Conservation (phyloP, 225 moss, liverwort and hornwort species). For the Pseudisothecium myosuroides region DNA sequence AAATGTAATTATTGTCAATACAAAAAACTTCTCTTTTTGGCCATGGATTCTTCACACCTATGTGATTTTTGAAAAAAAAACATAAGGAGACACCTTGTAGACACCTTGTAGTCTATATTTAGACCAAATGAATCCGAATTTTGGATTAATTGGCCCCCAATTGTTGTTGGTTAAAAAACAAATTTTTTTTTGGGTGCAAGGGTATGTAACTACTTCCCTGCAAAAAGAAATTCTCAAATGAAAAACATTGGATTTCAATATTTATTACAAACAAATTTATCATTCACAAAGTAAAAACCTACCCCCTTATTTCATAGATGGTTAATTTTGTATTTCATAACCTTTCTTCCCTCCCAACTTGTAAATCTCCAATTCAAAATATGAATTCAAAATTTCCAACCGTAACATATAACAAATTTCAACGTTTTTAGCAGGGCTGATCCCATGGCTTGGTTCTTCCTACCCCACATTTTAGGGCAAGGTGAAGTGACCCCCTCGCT, state of each 20-base stretch:
- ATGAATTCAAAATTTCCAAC: background rate
- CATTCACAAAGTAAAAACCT: background rate
- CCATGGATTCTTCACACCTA: background rate
- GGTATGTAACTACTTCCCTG: accelerated
- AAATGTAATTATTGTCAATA: background rate
- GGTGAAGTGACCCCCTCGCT: too few relatives aligned
- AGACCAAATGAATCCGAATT: background rate
- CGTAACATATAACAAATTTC: background rate
- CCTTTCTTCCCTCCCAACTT: background rate
- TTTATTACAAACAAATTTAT: background rate
- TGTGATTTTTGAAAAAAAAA: too few relatives aligned
- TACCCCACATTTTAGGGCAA: too few relatives aligned
- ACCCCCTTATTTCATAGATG: background rate
- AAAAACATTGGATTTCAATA: background rate
- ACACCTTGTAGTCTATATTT: background rate
- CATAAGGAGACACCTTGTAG: background rate
- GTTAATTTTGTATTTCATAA: background rate
- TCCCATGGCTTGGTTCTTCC: background rate
- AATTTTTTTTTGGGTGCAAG: too few relatives aligned
- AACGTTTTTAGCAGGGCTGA: accelerated
- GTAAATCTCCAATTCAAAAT: background rate
- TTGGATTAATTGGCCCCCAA: background rate
- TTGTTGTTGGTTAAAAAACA: background rate
- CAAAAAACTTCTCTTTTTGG: background rate
- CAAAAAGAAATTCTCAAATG: accelerated